Evolutionary conservation across 345 rosid genomes (phyloP).

Genomic region (Lepidium didymum): DNA sequence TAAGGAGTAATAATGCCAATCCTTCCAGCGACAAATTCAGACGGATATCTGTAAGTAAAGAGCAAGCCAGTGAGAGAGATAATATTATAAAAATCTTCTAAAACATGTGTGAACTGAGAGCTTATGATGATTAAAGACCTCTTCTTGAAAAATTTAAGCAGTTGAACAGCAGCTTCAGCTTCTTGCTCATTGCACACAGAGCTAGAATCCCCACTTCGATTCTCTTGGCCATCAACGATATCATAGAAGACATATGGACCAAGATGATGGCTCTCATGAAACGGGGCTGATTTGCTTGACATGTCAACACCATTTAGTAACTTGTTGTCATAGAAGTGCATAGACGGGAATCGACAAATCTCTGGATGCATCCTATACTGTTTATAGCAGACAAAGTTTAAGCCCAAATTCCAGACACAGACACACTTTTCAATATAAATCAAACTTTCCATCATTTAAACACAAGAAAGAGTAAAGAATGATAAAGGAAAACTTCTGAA

Average conservation of each 20-base stretch:
- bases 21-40: conserved; percentile 70
- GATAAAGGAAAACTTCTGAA: neutral
- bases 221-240: conserved; percentile 74
- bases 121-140: conserved; percentile 33
- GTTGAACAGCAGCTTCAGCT: conserved; percentile 83
- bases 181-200: conserved; percentile 71
- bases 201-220: conserved; percentile 67
- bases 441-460: neutral
- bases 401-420: conserved; percentile 8
- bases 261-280: conserved; percentile 61
- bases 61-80: conserved; percentile 4
- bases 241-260: conserved; percentile 86
- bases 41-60: conserved; percentile 48
- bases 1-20: conserved; percentile 90
- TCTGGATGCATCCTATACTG: conserved; percentile 99
- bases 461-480: neutral
- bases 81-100: neutral
- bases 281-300: conserved; percentile 59
- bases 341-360: conserved; percentile 79
- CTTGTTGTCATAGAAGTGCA: conserved; percentile 81
- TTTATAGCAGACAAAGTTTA: conserved; percentile 23
- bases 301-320: conserved; percentile 68
- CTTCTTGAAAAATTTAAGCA: conserved; percentile 61
- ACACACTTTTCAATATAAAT: neutral
- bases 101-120: neutral